Evolutionary conservation across 768 basidiomycete genomes (phyloP).

Genomic region (Tremella fuciformis): DNA sequence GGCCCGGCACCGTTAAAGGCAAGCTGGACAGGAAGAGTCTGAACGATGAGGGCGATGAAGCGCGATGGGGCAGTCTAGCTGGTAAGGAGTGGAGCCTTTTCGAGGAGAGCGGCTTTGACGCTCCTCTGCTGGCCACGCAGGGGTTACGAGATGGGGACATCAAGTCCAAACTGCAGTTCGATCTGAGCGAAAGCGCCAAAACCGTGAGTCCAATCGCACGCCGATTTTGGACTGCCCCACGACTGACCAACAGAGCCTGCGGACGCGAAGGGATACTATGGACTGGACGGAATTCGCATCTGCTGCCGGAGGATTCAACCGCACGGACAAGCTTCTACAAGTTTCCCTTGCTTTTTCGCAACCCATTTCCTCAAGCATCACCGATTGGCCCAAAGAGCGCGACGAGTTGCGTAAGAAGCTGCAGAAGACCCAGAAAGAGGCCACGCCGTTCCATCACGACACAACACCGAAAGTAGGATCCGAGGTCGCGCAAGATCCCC

Average conservation of each 20-base stretch:
- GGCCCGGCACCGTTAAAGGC: slow-evolving; percentile 2
- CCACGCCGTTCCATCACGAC: slow-evolving; percentile 90
- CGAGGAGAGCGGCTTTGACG: slow-evolving; percentile 74
- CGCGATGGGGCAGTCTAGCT: slow-evolving; percentile 73
- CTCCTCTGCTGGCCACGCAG: slow-evolving; percentile 39
- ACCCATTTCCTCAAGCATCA: slow-evolving; percentile 61
- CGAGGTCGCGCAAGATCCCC: slow-evolving; percentile 57
- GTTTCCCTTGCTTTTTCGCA: slow-evolving; percentile 76
- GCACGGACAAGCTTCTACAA: slow-evolving; percentile 69
- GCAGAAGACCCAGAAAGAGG: slow-evolving; percentile 73
- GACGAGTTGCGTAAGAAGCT: slow-evolving; percentile 73
- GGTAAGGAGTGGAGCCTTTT: slow-evolving; percentile 88
- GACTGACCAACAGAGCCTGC: slow-evolving; percentile 57
- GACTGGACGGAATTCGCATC: slow-evolving; percentile 86
- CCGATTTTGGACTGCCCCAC: slow-evolving; percentile 2
- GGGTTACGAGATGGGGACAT: slow-evolving; percentile 52
- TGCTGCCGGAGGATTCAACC: slow-evolving; percentile 67
- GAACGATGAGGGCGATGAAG: slow-evolving; percentile 55
- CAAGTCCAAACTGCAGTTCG: slow-evolving; percentile 74
- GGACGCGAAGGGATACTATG: slow-evolving; percentile 74
- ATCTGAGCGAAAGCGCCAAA: slow-evolving; percentile 82
- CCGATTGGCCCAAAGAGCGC: slow-evolving; percentile 70
- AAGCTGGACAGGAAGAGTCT: slow-evolving; percentile 6
- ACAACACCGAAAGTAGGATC: slow-evolving; percentile 73
- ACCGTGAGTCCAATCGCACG: slow-evolving; percentile 54